Evolutionary conservation across 2,329 filamentous ascomycete species (phyloP).

Genomic region (Sclerotinia glacialis): DNA sequence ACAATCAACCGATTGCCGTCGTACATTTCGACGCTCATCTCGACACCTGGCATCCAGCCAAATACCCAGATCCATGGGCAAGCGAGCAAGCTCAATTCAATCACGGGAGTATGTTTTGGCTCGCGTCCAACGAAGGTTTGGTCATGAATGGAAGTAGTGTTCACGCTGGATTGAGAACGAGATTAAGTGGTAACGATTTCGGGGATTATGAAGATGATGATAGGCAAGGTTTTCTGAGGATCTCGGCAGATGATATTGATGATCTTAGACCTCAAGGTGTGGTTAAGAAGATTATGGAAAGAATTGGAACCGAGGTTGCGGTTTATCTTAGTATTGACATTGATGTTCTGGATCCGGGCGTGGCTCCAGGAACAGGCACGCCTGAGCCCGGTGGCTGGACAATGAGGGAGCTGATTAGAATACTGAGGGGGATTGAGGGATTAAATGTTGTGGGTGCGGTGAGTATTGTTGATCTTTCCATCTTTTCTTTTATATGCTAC

Average conservation of each 20-base stretch:
- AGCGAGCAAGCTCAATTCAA: conserved; percentile 72
- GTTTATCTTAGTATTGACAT: conserved; percentile 83
- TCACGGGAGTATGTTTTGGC: conserved; percentile 90
- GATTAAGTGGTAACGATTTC: conserved; percentile 64
- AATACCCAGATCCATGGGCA: conserved; percentile 76
- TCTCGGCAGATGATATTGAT: conserved; percentile 84
- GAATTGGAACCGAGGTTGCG: conserved; percentile 70
- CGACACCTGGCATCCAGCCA: conserved; percentile 46
- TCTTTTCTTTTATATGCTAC: too few species aligned
- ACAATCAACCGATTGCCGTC: conserved; percentile 63
- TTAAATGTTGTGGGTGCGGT: conserved; percentile 78
- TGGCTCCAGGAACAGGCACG: conserved; percentile 76
- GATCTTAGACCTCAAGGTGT: conserved; percentile 72
- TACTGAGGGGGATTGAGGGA: conserved; percentile 75
- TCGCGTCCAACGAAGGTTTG: conserved; percentile 76
- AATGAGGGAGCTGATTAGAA: conserved; percentile 79
- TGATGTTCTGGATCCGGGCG: conserved; percentile 71
- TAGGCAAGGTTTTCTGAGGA: conserved; percentile 73
- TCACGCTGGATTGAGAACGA: conserved; percentile 78
- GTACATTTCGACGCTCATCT: conserved; percentile 66
- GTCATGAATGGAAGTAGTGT: conserved; percentile 72
- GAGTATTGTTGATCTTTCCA: background rate
- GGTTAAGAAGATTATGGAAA: conserved; percentile 65
- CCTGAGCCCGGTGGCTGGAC: conserved; percentile 92
- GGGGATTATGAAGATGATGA: conserved; percentile 70